phyloP scores from a whole-genome alignment of 2,329 filamentous ascomycete genomes.

The Blumeriella jaapii region DNA sequence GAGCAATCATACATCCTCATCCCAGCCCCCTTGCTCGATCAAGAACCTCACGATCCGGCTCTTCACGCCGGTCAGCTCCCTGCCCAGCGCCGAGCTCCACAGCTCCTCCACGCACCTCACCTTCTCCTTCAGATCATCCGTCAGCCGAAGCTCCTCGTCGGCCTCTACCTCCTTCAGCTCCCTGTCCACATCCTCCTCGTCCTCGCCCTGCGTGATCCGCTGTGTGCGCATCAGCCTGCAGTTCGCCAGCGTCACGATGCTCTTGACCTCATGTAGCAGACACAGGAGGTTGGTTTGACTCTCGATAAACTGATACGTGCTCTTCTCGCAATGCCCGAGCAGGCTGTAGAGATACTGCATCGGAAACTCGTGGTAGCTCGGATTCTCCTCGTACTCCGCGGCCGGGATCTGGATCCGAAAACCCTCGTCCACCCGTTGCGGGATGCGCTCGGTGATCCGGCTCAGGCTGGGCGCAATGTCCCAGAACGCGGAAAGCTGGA shows the following conservation, averaged over 20 bases:
- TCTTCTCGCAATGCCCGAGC: constrained; percentile 79
- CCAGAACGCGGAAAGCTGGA: constrained; percentile 92
- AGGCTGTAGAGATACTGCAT: constrained; percentile 84
- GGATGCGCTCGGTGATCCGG: constrained; percentile 69
- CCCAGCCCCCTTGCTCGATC: constrained; percentile 74
- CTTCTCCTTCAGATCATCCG: constrained; percentile 84
- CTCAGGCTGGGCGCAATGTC: constrained; percentile 83
- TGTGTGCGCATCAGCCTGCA: constrained; percentile 57
- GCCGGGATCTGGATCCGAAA: constrained; percentile 55
- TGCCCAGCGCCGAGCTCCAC: constrained; percentile 80
- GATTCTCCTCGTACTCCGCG: constrained; percentile 83
- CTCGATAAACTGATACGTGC: constrained; percentile 94
- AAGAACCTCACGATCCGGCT: constrained; percentile 63
- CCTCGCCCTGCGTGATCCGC: constrained; percentile 30
- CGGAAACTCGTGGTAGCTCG: constrained; percentile 66
- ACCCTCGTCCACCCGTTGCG: constrained; percentile 29
- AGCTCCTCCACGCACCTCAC: constrained; percentile 83
- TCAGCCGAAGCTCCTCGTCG: constrained; percentile 61
- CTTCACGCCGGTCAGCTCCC: constrained; percentile 61
- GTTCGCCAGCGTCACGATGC: constrained; percentile 59
- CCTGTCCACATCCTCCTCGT: constrained; percentile 29
- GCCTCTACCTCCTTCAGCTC: constrained; percentile 44
- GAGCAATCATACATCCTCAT: constrained; percentile 32
- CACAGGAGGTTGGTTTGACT: constrained; percentile 85
- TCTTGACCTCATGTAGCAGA: constrained; percentile 80